A percentile compares a stretch with the other conserved stretches of the same genome.
Conservation (phyloP, 345 rosid species). For the Citrus reticulata region DNA sequence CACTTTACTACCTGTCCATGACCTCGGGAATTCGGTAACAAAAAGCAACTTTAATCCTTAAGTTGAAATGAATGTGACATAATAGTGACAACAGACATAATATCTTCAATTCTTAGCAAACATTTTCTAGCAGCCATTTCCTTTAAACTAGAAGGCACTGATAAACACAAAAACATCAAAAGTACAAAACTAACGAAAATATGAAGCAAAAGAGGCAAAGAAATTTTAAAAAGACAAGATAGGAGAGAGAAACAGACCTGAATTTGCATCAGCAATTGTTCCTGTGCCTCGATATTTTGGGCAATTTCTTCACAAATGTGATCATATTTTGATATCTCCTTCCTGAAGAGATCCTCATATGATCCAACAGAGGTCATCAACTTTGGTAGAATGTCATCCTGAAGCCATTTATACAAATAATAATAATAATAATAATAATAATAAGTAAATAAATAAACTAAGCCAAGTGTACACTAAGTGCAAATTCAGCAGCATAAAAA, state of each 20-base stretch:
- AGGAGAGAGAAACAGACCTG: constrained; percentile 50
- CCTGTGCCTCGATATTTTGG: constrained; percentile 91
- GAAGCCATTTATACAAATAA: constrained; percentile 24
- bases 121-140: neutral
- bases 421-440: neutral
- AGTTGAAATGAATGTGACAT: neutral
- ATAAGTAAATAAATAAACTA: neutral
- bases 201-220: neutral
- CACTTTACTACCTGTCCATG: constrained; percentile 3
- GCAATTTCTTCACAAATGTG: constrained; percentile 77
- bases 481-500: neutral
- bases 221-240: neutral
- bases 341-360: constrained; percentile 90
- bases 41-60: neutral
- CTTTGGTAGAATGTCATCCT: constrained; percentile 98
- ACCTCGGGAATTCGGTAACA: neutral
- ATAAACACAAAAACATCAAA: neutral
- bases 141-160: neutral
- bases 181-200: neutral
- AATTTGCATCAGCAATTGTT: constrained; percentile 78
- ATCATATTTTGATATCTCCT: constrained; percentile 89
- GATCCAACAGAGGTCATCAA: constrained; percentile 90
- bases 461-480: constrained; percentile 9
- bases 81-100: neutral
- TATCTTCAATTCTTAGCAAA: neutral